Base-by-base conservation (phyloP, 139 green algal species). In the Astrephomene gubernaculifera region DNA sequence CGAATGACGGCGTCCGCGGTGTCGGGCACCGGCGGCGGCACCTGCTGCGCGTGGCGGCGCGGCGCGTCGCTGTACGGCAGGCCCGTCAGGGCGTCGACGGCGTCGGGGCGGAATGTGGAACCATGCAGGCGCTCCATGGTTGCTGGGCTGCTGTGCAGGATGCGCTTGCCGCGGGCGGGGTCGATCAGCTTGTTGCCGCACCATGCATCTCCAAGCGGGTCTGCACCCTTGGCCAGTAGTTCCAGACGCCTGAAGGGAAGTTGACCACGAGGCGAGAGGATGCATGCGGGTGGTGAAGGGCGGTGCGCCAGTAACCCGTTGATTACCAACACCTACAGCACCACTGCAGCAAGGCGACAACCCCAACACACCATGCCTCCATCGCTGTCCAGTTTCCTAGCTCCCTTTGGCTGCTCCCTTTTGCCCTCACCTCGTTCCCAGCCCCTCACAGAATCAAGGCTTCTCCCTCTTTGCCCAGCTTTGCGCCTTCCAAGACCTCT, bases 181-280 rank as follows among this genome's bases (percentile, higher is more conserved):
- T 90, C 78, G 14, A 92, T 90, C 10, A 87, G 63, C n/a, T 53
- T 75, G 79, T 85, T 17, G 4, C 79, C 81, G 39, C 81, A 87
- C 85, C 85, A 89, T 29, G 76, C 85, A 39, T 89, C 85, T 7
- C 52, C 72, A n/a, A 87, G 35, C 9, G 38, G 36, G 71, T 91
- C 87, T 21, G 71, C 87, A 2, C 87, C 78, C 53, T 79, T 85
- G 22, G 71, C 12, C 3, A 85, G 52, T 45, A 91, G 79, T 53
- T 89, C 78, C 17, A 78, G 61, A 4, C 76, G 76, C 29, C 65
- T 52, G 71, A 43, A n/a, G n/a, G n/a, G n/a, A n/a, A n/a, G n/a
- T n/a, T n/a, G n/a, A n/a, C n/a, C n/a, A n/a, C n/a, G n/a, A n/a
- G n/a, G n/a, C n/a, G n/a, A n/a, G n/a, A n/a, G n/a, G n/a, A n/a